Base-by-base conservation (phyloP, 305 asterid genomes). In the Solanum hybrid region DNA sequence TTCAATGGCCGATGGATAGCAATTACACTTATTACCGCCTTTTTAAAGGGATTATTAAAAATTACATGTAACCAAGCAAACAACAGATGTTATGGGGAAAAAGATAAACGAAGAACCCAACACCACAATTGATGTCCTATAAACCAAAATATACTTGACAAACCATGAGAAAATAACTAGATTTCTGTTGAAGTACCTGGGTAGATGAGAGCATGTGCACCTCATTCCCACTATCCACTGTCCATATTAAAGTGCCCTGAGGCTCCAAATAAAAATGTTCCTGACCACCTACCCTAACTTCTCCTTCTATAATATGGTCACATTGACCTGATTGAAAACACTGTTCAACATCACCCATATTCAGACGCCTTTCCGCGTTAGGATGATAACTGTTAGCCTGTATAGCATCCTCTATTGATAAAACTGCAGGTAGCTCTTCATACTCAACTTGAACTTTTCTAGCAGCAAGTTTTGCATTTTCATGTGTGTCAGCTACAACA, bases 201-300 rank as follows among this genome's bases (percentile, higher is more conserved):
- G 99, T 96, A 82, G 99, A 97, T 90, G 99, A 97, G 91, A 97
- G 90, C 99, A 97, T 93, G 88, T 97, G 99, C 91, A 97, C 95
- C 93, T 97, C 99, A 92, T 97, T 96, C 78, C 99, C 99, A 36
- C 98, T 93, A 92, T 97, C 99, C 88, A 90, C 88, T 17, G 99
- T 94, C 99, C 99, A 96, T 89, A 95, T 82, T 89, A 97, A 93
- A 90, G 96, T 95, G 92, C 96, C 92, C 42, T 97, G 88, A 66
- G 99, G 96, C 96, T 97, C 99, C 94, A 97, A 93, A 92, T 97
- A 97, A 93, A 97, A 97, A 91, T 97, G 99, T 91, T 97, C 99
- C 91, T 97, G 99, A 89, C 99, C 99, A 60, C 98, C 99, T 9
- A 97, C 93, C 81, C 88, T 95, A 87, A 97, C 96, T 90, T 95